Conservation (phyloP, 75 land plant genomes). For the Isoetes taiwanensis region DNA sequence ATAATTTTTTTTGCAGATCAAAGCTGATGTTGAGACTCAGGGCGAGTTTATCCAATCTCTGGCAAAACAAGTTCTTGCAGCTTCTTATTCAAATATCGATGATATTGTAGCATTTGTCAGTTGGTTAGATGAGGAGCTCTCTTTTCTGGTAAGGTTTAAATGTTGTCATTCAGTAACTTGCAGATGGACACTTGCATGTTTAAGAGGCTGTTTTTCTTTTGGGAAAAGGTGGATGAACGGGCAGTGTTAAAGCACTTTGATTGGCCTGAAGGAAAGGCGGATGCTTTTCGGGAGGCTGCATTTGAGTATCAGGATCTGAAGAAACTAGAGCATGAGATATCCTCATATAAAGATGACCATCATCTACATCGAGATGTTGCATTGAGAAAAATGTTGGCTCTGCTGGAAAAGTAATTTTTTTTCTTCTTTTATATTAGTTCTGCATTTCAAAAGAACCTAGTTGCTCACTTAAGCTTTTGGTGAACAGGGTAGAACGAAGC, state of each 20-base stretch:
- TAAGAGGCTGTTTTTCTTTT: not conserved
- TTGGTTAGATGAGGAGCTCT: constrained; percentile 7
- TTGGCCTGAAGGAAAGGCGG: constrained; percentile 8
- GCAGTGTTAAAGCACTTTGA: constrained; percentile 7
- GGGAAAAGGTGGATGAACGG: constrained; percentile 3
- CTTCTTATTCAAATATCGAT: not conserved
- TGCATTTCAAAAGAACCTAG: too few relatives aligned
- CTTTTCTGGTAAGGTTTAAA: not conserved
- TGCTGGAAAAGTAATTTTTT: constrained; percentile 1
- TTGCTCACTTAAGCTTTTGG: not conserved
- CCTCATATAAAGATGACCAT: constrained; percentile 1
- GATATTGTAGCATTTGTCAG: constrained; percentile 3
- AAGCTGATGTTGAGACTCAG: constrained; percentile 6
- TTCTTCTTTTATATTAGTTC: too few relatives aligned
- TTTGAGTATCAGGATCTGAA: constrained; percentile 1
- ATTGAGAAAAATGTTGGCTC: not conserved
- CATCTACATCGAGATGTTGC: not conserved
- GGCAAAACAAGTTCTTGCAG: constrained; percentile 1
- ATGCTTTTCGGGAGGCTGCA: constrained; percentile 3
- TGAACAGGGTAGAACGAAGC: constrained; percentile 4
- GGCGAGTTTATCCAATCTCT: constrained; percentile 1
- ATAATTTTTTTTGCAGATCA: not conserved
- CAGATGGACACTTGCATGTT: not conserved
- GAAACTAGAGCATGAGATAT: not conserved
- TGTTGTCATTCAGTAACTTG: not conserved